Evolutionary conservation across 139 green algal species (phyloP).

Genomic region (Picochlorum sp.): DNA sequence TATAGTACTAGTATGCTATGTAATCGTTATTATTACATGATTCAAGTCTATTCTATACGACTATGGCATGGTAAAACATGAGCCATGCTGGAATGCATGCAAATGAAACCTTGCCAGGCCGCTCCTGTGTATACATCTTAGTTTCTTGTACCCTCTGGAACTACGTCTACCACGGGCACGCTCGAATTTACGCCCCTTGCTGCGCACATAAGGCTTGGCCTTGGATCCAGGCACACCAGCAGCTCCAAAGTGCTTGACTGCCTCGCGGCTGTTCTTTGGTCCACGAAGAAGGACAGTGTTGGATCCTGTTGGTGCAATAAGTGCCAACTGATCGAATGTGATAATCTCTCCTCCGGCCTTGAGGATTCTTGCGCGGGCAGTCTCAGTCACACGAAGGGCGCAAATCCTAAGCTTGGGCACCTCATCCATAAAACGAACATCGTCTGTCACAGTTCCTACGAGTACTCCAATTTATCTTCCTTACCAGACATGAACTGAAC

Average conservation of each 20-base stretch:
- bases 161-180: constrained; percentile 89
- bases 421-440: constrained; percentile 76
- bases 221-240: constrained; percentile 75
- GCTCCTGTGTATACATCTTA: constrained; percentile 7
- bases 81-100: too few relatives aligned
- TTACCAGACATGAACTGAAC: constrained; percentile 87
- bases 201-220: constrained; percentile 92
- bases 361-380: constrained; percentile 89
- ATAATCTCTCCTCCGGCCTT: constrained; percentile 94
- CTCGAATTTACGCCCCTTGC: constrained; percentile 99
- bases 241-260: constrained; percentile 95
- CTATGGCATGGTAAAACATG: too few relatives aligned
- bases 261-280: constrained; percentile 90
- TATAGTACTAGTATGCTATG: neutral
- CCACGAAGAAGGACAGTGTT: constrained; percentile 89
- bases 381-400: constrained; percentile 94
- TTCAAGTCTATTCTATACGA: too few relatives aligned
- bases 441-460: constrained; percentile 93
- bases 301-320: constrained; percentile 82
- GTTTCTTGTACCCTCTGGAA: constrained; percentile 91
- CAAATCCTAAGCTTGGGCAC: constrained; percentile 86
- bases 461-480: constrained; percentile 87
- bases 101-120: too few relatives aligned
- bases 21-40: neutral
- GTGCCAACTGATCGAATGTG: constrained; percentile 98